phyloP scores from a whole-genome alignment of 345 rosid species.

The Rhodamnia rubescens region DNA sequence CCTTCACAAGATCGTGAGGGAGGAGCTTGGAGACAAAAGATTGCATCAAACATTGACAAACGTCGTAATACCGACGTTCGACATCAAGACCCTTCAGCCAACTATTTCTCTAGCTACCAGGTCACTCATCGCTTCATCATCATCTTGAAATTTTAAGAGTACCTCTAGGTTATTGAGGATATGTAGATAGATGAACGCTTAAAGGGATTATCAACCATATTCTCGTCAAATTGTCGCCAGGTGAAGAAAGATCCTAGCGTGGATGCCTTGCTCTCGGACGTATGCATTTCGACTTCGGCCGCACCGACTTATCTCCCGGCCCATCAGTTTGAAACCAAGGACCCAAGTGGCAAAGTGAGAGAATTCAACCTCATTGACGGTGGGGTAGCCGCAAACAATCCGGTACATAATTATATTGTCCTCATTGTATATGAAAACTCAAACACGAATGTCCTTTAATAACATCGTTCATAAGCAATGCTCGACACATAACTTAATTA shows the following conservation, averaged over 20 bases:
- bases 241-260: slow-evolving; percentile 10
- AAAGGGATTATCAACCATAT: background rate
- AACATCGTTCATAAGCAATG: background rate
- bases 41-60: slow-evolving; percentile 24
- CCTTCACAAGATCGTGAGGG: slow-evolving; percentile 9
- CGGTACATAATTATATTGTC: slow-evolving; percentile 4
- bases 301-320: slow-evolving; percentile 51
- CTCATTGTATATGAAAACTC: background rate
- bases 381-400: slow-evolving; percentile 50
- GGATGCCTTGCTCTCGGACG: slow-evolving; percentile 34
- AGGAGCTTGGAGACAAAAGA: slow-evolving; percentile 10
- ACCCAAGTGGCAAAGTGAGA: slow-evolving; percentile 7
- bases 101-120: slow-evolving; percentile 18
- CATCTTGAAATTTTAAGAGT: background rate
- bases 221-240: background rate
- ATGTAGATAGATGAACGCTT: background rate
- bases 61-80: slow-evolving; percentile 26
- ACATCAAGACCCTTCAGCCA: slow-evolving; percentile 25
- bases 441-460: background rate
- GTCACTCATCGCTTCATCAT: background rate
- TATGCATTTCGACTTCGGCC: slow-evolving; percentile 47
- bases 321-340: slow-evolving; percentile 22
- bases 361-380: slow-evolving; percentile 34
- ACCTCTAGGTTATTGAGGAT: background rate
- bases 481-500: background rate